phyloP scores from a whole-genome alignment of 768 basidiomycete genomes.

The Mycena vitilis region DNA sequence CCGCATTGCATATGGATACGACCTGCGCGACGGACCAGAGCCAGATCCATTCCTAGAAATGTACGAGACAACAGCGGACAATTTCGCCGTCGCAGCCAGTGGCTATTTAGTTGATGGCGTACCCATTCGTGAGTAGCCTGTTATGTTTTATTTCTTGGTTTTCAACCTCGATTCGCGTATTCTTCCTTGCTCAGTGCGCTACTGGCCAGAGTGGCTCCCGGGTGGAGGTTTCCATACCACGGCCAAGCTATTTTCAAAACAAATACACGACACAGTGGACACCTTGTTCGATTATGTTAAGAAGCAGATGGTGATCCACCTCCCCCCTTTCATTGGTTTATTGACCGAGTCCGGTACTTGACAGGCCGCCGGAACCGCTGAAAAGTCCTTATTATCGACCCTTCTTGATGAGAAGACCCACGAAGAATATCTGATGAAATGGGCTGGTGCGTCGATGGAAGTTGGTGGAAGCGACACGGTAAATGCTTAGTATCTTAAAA shows the following conservation, averaged over 20 bases:
- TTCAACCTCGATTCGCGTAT: background rate
- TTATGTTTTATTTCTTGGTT: too few relatives aligned
- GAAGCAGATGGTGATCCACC: background rate
- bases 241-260: background rate
- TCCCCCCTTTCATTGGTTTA: background rate
- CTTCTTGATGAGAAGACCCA: slow-evolving; percentile 18
- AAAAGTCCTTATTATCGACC: slow-evolving; percentile 18
- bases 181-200: background rate
- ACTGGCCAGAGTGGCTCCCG: slow-evolving; percentile 4
- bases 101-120: slow-evolving; percentile 20
- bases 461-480: slow-evolving; percentile 25
- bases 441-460: slow-evolving; percentile 15
- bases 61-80: slow-evolving; percentile 3
- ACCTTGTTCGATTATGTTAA: slow-evolving; percentile 6
- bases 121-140: slow-evolving; percentile 2
- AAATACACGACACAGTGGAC: background rate
- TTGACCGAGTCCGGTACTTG: background rate
- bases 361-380: slow-evolving; percentile 5
- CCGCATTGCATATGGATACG: slow-evolving; percentile 24
- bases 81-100: background rate
- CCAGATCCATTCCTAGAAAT: slow-evolving; percentile 7
- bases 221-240: background rate
- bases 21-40: background rate
- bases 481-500: background rate
- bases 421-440: slow-evolving; percentile 20